Base-by-base conservation (phyloP, 441 rosid genomes). In the Aquilaria agallochum region DNA sequence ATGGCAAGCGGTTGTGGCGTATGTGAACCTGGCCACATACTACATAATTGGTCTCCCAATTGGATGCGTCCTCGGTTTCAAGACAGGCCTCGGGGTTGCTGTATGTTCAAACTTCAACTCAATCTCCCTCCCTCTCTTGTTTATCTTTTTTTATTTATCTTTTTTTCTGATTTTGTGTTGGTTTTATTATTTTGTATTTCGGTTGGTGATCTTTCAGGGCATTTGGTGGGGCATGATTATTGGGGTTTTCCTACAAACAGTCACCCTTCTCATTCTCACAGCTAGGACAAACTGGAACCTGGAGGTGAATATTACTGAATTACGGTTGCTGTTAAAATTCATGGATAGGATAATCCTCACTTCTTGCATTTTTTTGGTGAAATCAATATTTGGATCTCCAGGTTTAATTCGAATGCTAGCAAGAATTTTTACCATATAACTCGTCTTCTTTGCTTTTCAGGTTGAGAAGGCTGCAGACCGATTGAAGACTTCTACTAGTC, bases 171-270 rank as follows among this genome's bases (percentile, higher is more conserved):
- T 49, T 9, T 51, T 58, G 48, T 32, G 11, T 62, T 15, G 1
- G 9, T 13, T n/a, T 47, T 14, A 6, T 2, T 7, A 49, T 3
- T 31, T 3, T 31, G 31, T 11, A 5, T 59, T 6, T 42, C 0
- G 11, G 2, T 47, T 34, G 49, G 36, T 49, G 15, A 48, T 14
- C 30, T 54, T 60, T 56, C 83, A 93, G 96, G 98, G 98, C 15
- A 90, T 93, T 57, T 90, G 98, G 98, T 93, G 87, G 95, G 98
- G 97, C 8, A 80, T 93, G 90, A 77, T 94, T 31, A 63, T 76
- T 20, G 98, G 98, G 64, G 97, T 90, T 57, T 32, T 81, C 42
- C 79, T 87, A 55, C 98, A 94, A 61, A 88, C 98, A 31, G 12
- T 53, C 20, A 78, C 92, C 59, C 73, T 93, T 49, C 71, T 87